Percentiles rank a stretch among this genome's conserved stretches.
Conservation (phyloP, 352 stramenopile genomes). For the Blastocystis sp. region DNA sequence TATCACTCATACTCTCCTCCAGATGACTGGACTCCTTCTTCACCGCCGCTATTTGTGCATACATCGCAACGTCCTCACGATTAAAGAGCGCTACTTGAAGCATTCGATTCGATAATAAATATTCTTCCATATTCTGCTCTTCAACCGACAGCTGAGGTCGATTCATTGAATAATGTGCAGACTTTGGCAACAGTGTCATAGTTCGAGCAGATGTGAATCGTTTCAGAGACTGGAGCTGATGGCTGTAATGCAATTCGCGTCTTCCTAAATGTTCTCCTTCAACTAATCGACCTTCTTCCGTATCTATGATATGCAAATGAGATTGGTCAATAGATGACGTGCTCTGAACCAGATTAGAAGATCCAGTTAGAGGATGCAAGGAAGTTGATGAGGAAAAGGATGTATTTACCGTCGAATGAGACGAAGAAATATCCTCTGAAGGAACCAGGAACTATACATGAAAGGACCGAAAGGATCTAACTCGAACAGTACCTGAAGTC, state of each 20-base stretch:
- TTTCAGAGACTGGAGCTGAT: neutral
- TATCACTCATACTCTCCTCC: conserved; percentile 23
- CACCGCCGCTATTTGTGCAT: neutral
- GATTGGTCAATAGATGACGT: neutral
- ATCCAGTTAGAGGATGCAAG: neutral
- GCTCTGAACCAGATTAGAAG: neutral
- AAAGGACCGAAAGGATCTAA: neutral
- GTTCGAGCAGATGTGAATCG: neutral
- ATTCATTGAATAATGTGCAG: neutral
- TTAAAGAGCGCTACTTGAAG: conserved; percentile 12
- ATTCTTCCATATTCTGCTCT: conserved; percentile 46
- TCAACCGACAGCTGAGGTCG: neutral
- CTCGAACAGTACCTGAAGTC: neutral
- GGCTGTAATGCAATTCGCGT: neutral
- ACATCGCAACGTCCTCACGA: neutral
- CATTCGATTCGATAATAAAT: conserved; percentile 45
- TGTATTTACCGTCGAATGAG: neutral
- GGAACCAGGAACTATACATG: neutral
- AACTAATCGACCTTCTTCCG: neutral
- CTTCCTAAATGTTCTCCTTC: neutral
- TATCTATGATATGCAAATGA: neutral
- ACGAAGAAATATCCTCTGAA: neutral
- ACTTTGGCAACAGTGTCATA: neutral
- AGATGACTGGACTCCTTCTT: neutral
- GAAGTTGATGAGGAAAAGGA: neutral